Evolutionary conservation across 1,284 basidiomycete species (phyloP).

Genomic region (Pyrrhoderma lamaoense): DNA sequence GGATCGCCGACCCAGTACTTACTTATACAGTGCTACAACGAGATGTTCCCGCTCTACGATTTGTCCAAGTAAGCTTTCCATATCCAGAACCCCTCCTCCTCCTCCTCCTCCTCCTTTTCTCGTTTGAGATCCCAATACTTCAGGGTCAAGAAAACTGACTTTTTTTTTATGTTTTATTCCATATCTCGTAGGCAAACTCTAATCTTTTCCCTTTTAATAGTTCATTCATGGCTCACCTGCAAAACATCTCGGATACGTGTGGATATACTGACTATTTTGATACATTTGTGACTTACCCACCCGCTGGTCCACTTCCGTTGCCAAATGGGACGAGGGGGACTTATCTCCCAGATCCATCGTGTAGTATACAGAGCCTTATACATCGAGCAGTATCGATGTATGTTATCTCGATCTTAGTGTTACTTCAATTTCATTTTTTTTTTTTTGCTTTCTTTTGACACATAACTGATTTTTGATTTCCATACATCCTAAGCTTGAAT

Average conservation of each 20-base stretch:
- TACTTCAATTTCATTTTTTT: too few relatives aligned
- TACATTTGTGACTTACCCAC: conserved; percentile 33
- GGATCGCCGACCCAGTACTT: conserved; percentile 34
- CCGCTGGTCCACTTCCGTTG: conserved; percentile 40
- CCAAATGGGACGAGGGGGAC: conserved; percentile 32
- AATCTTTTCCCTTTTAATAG: conserved; percentile 43
- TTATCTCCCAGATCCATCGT: conserved; percentile 28
- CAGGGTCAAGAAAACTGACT: neutral
- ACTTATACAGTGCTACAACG: conserved; percentile 31
- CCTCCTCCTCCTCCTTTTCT: too few relatives aligned
- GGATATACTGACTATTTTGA: conserved; percentile 36
- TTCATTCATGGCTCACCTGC: conserved; percentile 28
- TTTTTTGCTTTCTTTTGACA: too few relatives aligned
- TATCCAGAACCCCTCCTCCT: too few relatives aligned
- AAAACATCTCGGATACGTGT: conserved; percentile 32
- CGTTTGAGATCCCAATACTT: too few relatives aligned
- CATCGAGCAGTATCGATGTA: conserved; percentile 33
- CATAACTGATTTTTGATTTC: too few relatives aligned
- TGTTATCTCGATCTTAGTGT: neutral
- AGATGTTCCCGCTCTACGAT: conserved; percentile 33
- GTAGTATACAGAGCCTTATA: conserved; percentile 39
- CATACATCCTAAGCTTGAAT: too few relatives aligned
- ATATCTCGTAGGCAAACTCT: conserved; percentile 37
- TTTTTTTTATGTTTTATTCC: neutral
- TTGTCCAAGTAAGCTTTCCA: conserved; percentile 32